These are phyloP conservation scores for Coriolopsis trogii DNA, from an alignment of 1,284 basidiomycete genomes.

Conservation along the genomic window DNA sequence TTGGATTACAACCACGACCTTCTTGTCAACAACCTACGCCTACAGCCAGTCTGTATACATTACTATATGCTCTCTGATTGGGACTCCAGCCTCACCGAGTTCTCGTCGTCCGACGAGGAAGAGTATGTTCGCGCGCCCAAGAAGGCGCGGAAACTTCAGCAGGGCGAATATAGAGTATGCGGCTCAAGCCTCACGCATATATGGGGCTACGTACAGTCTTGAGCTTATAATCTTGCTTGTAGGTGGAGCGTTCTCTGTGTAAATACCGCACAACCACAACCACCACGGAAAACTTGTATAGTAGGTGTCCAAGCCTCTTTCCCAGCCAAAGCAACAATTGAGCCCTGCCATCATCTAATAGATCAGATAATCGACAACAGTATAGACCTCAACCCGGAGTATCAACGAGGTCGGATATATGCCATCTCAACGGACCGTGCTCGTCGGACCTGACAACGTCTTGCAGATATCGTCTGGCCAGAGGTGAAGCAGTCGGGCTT, in stretches of 20 bases:
- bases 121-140: conserved; percentile 33
- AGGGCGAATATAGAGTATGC: conserved; percentile 39
- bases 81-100: conserved; percentile 47
- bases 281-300: conserved; percentile 47
- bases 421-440: neutral
- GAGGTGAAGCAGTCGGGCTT: conserved; percentile 40
- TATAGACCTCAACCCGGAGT: conserved; percentile 54
- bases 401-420: conserved; percentile 47
- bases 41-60: conserved; percentile 3
- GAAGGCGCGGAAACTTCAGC: conserved; percentile 28
- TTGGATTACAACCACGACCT: neutral
- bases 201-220: neutral
- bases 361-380: conserved; percentile 49
- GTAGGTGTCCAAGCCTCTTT: conserved; percentile 30
- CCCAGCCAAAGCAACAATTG: conserved; percentile 9
- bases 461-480: conserved; percentile 58
- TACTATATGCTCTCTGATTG: conserved; percentile 33
- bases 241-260: conserved; percentile 29
- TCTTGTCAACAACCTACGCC: conserved; percentile 2
- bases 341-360: conserved; percentile 23
- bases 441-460: neutral
- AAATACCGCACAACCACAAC: conserved; percentile 48
- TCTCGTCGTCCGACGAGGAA: conserved; percentile 41
- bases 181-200: neutral
- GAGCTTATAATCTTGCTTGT: conserved; percentile 7